Conservation (phyloP, 1,284 basidiomycete genomes). For the Irpex lacteus region DNA sequence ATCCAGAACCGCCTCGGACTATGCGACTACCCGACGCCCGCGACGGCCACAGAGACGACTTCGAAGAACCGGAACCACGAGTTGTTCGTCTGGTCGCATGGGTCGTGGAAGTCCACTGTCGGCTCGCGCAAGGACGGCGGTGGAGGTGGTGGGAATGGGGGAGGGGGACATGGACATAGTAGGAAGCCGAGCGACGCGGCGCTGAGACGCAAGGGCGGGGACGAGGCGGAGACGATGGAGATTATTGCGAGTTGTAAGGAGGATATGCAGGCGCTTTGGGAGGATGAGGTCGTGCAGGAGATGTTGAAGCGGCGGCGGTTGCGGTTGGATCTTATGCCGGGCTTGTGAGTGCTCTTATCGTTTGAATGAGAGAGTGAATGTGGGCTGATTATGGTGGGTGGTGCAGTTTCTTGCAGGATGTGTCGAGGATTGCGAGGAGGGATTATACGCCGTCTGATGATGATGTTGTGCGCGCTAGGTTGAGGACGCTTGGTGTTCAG, state of each 20-base stretch:
- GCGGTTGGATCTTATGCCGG: conserved; percentile 53
- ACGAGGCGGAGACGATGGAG: conserved; percentile 42
- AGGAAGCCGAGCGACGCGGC: neutral
- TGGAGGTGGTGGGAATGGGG: neutral
- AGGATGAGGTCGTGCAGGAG: conserved; percentile 47
- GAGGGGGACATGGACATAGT: neutral
- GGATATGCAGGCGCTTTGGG: conserved; percentile 63
- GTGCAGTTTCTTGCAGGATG: conserved; percentile 57
- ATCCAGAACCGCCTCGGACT: conserved; percentile 60
- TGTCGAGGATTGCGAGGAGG: conserved; percentile 49
- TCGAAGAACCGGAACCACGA: conserved; percentile 31
- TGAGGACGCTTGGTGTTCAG: conserved; percentile 71
- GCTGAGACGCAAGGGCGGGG: conserved; percentile 4
- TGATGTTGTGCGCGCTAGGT: conserved; percentile 65
- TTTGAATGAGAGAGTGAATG: too few species aligned
- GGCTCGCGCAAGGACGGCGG: conserved; percentile 31
- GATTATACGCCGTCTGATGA: conserved; percentile 60
- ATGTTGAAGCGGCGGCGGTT: conserved; percentile 47
- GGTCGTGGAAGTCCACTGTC: conserved; percentile 61
- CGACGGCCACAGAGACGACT: neutral
- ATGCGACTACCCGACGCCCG: conserved; percentile 36
- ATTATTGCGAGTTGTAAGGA: conserved; percentile 56
- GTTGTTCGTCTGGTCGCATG: conserved; percentile 55
- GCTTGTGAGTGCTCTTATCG: conserved; percentile 50
- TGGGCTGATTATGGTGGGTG: neutral